A percentile compares a stretch with the other conserved stretches of the same genome.
Evolutionary conservation across 495 filamentous ascomycete genomes (phyloP).

Genomic region (Apiosordaria backusii): DNA sequence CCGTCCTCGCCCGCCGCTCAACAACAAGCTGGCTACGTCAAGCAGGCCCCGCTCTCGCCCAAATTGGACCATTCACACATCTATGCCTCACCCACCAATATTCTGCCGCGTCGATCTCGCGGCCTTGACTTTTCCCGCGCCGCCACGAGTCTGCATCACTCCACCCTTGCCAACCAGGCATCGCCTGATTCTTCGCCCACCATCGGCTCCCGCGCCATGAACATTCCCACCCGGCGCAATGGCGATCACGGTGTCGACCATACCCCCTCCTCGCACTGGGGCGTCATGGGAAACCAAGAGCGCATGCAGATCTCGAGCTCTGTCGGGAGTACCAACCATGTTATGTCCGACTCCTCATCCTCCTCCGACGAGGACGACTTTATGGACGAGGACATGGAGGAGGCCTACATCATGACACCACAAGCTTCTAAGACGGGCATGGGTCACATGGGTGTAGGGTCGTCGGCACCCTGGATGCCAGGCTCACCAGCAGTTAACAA

Average conservation of each 20-base stretch:
- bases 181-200: slow-evolving; percentile 94
- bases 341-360: slow-evolving; percentile 74
- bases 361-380: slow-evolving; percentile 72
- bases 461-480: slow-evolving; percentile 44
- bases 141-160: slow-evolving; percentile 94
- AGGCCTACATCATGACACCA: slow-evolving; percentile 68
- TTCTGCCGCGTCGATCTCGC: slow-evolving; percentile 79
- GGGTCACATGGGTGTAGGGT: slow-evolving; percentile 44
- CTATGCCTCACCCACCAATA: slow-evolving; percentile 73
- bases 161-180: slow-evolving; percentile 80
- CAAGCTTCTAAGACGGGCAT: slow-evolving; percentile 55
- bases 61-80: slow-evolving; percentile 78
- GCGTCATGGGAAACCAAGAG: slow-evolving; percentile 54
- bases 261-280: slow-evolving; percentile 42
- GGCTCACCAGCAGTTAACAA: slow-evolving; percentile 64
- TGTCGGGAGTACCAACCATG: slow-evolving; percentile 75
- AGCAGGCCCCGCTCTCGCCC: slow-evolving; percentile 72
- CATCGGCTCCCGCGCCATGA: slow-evolving; percentile 72
- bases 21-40: slow-evolving; percentile 46
- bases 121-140: slow-evolving; percentile 91
- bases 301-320: slow-evolving; percentile 76
- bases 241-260: slow-evolving; percentile 39
- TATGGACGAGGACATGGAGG: slow-evolving; percentile 80
- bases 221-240: slow-evolving; percentile 56
- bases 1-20: background rate